Evolutionary conservation across 2,329 filamentous ascomycete species (phyloP), one percentile per base, ranked within the genome.

Genomic region (Macroventuria anomochaeta): DNA sequence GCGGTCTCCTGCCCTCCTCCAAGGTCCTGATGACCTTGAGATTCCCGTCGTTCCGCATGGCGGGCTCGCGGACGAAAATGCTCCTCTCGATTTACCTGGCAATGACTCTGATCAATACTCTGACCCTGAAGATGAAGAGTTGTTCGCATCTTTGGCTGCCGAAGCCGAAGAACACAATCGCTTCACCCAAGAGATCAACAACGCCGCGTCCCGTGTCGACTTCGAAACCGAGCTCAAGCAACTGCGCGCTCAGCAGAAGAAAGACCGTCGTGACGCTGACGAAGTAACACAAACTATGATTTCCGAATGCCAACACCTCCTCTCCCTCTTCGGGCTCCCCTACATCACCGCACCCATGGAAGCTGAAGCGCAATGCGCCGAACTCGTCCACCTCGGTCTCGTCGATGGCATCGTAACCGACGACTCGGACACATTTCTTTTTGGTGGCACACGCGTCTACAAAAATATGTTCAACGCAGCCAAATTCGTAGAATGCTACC

Each of bases 381-480:
- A 96, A 75, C 84, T 99, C 3, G 93, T 99, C 0, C 79, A 78
- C 0, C 80, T 97, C 0, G 91, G 91, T 0, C 85, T 97, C 0
- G 96, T 99, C 7, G 96, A 99, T 71, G 95, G 96, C 11, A 96
- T 99, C 57, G 93, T 99, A 25, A 99, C 96, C 0, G 95, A 99
- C 68, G 95, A 99, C 72, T 96, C 90, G 2, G 95, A 99, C 79
- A 96, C 88, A 0, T 99, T 99, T 69, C 83, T 99, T 0, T 99
- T 99, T 73, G 96, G 95, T 15, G 96, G 95, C 31, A 99, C 92
- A 0, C 84, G 93, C 15, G 89, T 99, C 18, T 99, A 99, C 81
- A 99, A 99, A 75, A 99, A 99, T 79, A 96, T 99, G 92, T 99
- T 99, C 81, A 99, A 97, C 75, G 88, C 91, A 65, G 95, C 95